Evolutionary conservation across 108 stramenopile species (phyloP), one percentile per base, ranked within the genome.

Genomic region (Fistulifera pelliculosa): DNA sequence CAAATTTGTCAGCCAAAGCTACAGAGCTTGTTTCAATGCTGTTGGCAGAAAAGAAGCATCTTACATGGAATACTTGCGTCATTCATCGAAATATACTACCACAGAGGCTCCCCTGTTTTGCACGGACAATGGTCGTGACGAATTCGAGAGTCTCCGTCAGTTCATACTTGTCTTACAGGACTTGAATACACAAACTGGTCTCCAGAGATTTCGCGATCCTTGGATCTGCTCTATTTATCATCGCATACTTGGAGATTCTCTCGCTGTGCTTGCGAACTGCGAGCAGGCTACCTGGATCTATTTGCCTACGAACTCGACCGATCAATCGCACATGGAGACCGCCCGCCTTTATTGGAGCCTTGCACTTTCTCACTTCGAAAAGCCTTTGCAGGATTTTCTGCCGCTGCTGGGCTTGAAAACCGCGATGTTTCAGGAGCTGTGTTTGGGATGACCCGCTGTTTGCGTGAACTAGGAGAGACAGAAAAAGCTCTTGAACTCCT

Each of bases 191-290:
- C 43, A 69, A 23, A 47, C 49, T 2, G 58, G 62, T 15, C 25
- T 66, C 1, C 26, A 54, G 11, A n/a, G 51, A 18, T 41, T 70
- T 47, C 59, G 54, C 19, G 40, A 54, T 19, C 60, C 70, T 62
- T 52, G 38, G 40, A 66, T 70, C n/a, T 16, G 42, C 16, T 47
- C 66, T 5, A 40, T 75, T 15, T 66, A 70, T 25, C 69, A 70
- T 21, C 41, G 52, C 27, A 40, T 66, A 35, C 63, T 75, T 31
- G 74, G 58, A 2, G 69, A 75, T 47, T 39, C 69, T 11, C 50
- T 70, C 47, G 53, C 61, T 15, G 65, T 75, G 5, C 52, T 75
- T 16, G 74, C 65, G 1, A 75, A 70, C 27, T 75, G 74, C 31
- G 31, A 35, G 8, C 31, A 35, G 16, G 27, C 16, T 27, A 16